A percentile compares a stretch with the other conserved stretches of the same genome.
Evolutionary conservation across 2,329 filamentous ascomycete genomes (phyloP).

Genomic region (Ascochyta pisi): DNA sequence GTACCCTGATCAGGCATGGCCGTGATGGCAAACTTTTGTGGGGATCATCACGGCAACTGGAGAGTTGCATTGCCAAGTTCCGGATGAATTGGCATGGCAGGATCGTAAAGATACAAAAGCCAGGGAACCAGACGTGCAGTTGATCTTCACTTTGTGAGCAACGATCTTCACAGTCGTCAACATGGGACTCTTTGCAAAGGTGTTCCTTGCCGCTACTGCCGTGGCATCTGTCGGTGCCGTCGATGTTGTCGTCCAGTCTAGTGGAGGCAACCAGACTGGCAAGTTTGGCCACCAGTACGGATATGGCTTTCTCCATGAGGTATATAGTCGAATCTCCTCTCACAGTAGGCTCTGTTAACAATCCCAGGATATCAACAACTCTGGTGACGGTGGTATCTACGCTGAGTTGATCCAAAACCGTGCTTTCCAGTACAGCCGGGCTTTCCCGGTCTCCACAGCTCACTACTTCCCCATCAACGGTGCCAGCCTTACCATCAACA

Average conservation of each 20-base stretch:
- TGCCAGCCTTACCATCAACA: slow-evolving; percentile 48
- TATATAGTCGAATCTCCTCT: background rate
- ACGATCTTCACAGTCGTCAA: slow-evolving; percentile 22
- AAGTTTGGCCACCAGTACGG: slow-evolving; percentile 39
- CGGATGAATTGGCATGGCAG: slow-evolving; percentile 6
- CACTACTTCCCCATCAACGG: slow-evolving; percentile 44
- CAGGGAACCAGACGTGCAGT: background rate
- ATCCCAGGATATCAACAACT: slow-evolving; percentile 63
- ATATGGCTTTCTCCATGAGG: slow-evolving; percentile 44
- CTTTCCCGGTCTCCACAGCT: slow-evolving; percentile 33
- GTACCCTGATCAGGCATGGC: slow-evolving; percentile 8
- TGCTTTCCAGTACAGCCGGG: slow-evolving; percentile 65
- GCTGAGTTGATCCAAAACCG: slow-evolving; percentile 74
- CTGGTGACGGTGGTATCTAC: slow-evolving; percentile 75
- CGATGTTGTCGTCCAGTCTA: slow-evolving; percentile 35
- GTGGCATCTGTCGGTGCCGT: slow-evolving; percentile 31
- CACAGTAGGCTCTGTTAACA: background rate
- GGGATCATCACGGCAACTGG: slow-evolving; percentile 14
- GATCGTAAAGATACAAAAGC: slow-evolving; percentile 10
- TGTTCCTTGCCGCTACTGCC: slow-evolving; percentile 30
- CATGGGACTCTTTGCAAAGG: slow-evolving; percentile 30
- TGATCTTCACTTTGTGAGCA: slow-evolving; percentile 14
- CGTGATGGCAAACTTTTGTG: slow-evolving; percentile 6
- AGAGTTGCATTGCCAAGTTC: slow-evolving; percentile 9
- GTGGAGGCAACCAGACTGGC: slow-evolving; percentile 39